phyloP scores from a whole-genome alignment of 1,284 basidiomycete genomes.

The Ustilago nuda region DNA sequence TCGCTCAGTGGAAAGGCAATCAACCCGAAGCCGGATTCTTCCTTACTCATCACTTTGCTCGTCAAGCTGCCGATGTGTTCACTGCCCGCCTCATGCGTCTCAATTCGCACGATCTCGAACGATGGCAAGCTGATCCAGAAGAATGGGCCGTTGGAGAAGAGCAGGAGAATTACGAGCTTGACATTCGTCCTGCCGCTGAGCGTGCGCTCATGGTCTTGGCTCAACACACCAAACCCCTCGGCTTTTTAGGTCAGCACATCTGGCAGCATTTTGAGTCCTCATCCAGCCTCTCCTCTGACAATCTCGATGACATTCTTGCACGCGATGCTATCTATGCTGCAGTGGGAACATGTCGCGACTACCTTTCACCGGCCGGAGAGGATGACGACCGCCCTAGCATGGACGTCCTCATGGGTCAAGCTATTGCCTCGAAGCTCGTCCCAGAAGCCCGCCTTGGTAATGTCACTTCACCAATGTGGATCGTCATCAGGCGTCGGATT shows the following conservation, averaged over 20 bases:
- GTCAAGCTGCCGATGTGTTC: slow-evolving; percentile 58
- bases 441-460: slow-evolving; percentile 54
- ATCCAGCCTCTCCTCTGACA: slow-evolving; percentile 28
- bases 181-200: slow-evolving; percentile 66
- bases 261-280: slow-evolving; percentile 55
- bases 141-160: slow-evolving; percentile 63
- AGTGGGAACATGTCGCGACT: slow-evolving; percentile 55
- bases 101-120: slow-evolving; percentile 56
- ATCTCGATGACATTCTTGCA: slow-evolving; percentile 51
- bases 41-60: slow-evolving; percentile 50
- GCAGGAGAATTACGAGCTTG: slow-evolving; percentile 59
- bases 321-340: slow-evolving; percentile 67
- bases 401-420: slow-evolving; percentile 47
- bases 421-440: slow-evolving; percentile 53
- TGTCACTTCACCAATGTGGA: slow-evolving; percentile 50
- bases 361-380: slow-evolving; percentile 46
- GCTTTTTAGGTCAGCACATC: slow-evolving; percentile 54
- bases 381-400: slow-evolving; percentile 44
- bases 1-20: slow-evolving; percentile 60
- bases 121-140: slow-evolving; percentile 63
- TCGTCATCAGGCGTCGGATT: slow-evolving; percentile 61
- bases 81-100: slow-evolving; percentile 61
- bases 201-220: slow-evolving; percentile 60
- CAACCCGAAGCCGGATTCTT: slow-evolving; percentile 48
- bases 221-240: slow-evolving; percentile 47